phyloP scores from a whole-genome alignment of 2,329 filamentous ascomycete species.

The Leptodontidium sp. region DNA sequence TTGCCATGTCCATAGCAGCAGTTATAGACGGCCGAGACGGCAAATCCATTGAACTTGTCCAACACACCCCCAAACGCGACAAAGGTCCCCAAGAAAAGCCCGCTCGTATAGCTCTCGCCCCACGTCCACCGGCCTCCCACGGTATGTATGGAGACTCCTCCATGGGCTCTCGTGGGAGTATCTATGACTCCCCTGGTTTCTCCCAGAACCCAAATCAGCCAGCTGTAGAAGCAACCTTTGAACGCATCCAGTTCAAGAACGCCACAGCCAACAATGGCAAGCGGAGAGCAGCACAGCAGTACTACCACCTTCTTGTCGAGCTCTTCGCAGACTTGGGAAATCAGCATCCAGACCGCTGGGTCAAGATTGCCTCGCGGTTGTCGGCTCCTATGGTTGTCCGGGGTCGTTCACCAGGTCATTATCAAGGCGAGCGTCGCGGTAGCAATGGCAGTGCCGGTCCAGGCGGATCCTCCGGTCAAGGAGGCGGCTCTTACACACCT shows the following conservation, averaged over 20 bases:
- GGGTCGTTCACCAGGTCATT: slow-evolving; percentile 70
- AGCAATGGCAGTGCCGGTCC: slow-evolving; percentile 60
- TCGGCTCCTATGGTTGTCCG: slow-evolving; percentile 73
- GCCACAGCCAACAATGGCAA: slow-evolving; percentile 81
- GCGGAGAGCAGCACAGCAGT: slow-evolving; percentile 75
- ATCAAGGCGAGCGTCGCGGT: slow-evolving; percentile 61
- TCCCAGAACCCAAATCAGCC: slow-evolving; percentile 42
- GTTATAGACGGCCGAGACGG: slow-evolving; percentile 68
- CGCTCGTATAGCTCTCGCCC: slow-evolving; percentile 52
- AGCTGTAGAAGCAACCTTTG: slow-evolving; percentile 57
- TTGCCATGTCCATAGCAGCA: slow-evolving; percentile 73
- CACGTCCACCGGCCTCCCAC: slow-evolving; percentile 42
- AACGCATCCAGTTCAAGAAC: slow-evolving; percentile 79
- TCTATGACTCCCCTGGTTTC: slow-evolving; percentile 39
- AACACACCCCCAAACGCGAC: slow-evolving; percentile 77
- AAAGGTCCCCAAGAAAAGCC: slow-evolving; percentile 73
- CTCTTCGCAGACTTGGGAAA: slow-evolving; percentile 64
- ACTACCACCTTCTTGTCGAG: slow-evolving; percentile 76
- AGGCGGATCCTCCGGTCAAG: slow-evolving; percentile 41
- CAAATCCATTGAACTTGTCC: slow-evolving; percentile 75
- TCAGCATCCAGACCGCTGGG: slow-evolving; percentile 53
- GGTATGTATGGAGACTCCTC: slow-evolving; percentile 36
- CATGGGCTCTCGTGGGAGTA: slow-evolving; percentile 20
- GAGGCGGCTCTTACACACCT: slow-evolving; percentile 43
- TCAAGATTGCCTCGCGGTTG: slow-evolving; percentile 65